Evolutionary conservation across 2,329 filamentous ascomycete genomes (phyloP).

Genomic region (Orbilia javanica): DNA sequence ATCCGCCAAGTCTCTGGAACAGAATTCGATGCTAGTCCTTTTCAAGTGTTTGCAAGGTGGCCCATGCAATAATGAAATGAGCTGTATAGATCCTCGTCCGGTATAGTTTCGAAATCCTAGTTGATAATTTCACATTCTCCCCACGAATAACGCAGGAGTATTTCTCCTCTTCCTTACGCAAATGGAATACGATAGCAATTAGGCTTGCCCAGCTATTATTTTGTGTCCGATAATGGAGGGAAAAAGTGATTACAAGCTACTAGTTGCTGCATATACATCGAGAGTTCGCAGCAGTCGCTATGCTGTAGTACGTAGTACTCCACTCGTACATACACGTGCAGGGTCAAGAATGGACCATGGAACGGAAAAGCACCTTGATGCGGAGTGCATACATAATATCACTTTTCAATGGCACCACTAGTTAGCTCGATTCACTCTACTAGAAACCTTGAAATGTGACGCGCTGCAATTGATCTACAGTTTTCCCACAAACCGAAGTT

Average conservation of each 20-base stretch:
- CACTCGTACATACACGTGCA: slow-evolving; percentile 11
- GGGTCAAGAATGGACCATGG: not conserved
- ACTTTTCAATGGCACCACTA: slow-evolving; percentile 17
- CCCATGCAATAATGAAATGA: slow-evolving; percentile 29
- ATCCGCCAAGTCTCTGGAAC: not conserved
- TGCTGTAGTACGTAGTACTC: too few species aligned
- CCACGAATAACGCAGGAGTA: not conserved
- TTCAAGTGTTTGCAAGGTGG: slow-evolving; percentile 10
- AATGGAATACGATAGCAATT: not conserved
- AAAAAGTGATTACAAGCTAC: not conserved
- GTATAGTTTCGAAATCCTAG: not conserved
- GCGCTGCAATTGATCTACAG: slow-evolving; percentile 11
- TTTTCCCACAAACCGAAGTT: not conserved
- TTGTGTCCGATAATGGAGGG: not conserved
- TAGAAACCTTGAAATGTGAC: not conserved
- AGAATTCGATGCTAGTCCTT: not conserved
- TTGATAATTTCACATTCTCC: not conserved
- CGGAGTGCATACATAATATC: slow-evolving; percentile 19
- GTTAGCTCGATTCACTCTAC: not conserved
- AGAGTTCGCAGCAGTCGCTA: too few species aligned
- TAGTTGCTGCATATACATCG: not conserved
- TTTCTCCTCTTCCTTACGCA: not conserved
- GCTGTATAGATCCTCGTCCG: slow-evolving; percentile 16
- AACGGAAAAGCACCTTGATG: not conserved
- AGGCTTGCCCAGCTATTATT: not conserved